phyloP scores from a whole-genome alignment of 2,329 filamentous ascomycete species.

The Microdochium paspali region DNA sequence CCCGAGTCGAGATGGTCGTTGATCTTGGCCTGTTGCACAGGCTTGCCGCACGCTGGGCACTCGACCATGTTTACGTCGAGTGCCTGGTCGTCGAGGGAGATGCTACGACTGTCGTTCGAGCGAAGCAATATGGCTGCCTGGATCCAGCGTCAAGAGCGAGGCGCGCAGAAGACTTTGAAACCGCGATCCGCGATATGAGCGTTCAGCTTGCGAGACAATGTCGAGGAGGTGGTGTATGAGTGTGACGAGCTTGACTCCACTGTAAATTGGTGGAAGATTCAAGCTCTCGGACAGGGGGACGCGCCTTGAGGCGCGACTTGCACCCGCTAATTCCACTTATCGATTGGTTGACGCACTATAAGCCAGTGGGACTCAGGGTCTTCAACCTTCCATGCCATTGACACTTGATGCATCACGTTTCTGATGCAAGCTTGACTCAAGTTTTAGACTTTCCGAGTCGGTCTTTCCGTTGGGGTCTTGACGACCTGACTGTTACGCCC shows the following conservation, averaged over 20 bases:
- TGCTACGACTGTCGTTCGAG: too few relatives aligned
- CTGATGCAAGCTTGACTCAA: too few relatives aligned
- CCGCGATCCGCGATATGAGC: too few relatives aligned
- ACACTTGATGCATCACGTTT: too few relatives aligned
- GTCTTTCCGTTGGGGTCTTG: too few relatives aligned
- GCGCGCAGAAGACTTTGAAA: too few relatives aligned
- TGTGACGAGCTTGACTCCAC: neutral
- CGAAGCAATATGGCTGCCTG: neutral
- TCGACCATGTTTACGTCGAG: constrained; percentile 43
- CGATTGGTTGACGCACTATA: neutral
- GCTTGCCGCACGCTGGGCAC: constrained; percentile 74
- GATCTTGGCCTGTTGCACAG: constrained; percentile 65
- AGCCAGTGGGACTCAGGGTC: neutral
- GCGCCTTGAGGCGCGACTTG: neutral
- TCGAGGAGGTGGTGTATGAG: too few relatives aligned
- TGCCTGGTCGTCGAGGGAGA: too few relatives aligned
- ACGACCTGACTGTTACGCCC: too few relatives aligned
- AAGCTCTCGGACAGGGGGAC: neutral
- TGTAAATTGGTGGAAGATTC: neutral
- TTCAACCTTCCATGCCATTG: too few relatives aligned
- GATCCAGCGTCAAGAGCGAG: neutral
- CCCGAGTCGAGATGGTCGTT: constrained; percentile 85
- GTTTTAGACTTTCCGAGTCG: too few relatives aligned
- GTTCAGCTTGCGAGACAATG: too few relatives aligned
- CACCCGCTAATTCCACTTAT: neutral